A percentile compares a stretch with the other conserved stretches of the same genome.
Evolutionary conservation across 2,329 filamentous ascomycete genomes (phyloP).

Genomic region (Pseudogymnoascus sp.): DNA sequence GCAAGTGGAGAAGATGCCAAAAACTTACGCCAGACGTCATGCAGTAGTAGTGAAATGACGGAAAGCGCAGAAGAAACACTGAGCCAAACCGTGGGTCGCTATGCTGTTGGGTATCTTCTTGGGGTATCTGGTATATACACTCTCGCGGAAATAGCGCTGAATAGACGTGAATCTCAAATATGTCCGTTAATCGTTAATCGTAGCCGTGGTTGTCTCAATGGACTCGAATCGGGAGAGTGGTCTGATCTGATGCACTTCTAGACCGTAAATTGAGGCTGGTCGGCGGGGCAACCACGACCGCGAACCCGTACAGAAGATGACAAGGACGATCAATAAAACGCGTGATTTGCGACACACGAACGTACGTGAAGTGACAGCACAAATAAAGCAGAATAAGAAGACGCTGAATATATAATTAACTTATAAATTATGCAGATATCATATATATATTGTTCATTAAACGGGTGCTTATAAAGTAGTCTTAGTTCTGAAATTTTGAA

Average conservation of each 20-base stretch:
- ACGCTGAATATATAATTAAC: background rate
- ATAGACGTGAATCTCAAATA: background rate
- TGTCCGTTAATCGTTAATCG: conserved; percentile 3
- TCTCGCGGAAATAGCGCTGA: background rate
- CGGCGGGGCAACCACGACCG: background rate
- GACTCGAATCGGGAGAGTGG: background rate
- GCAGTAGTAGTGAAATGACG: background rate
- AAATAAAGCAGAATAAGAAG: background rate
- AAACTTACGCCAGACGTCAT: conserved; percentile 6
- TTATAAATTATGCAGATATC: background rate
- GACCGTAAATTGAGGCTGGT: conserved; percentile 4
- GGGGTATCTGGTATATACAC: background rate
- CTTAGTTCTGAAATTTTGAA: background rate
- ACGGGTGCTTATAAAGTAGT: background rate
- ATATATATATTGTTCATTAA: background rate
- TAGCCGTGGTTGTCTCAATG: conserved; percentile 5
- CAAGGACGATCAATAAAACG: background rate
- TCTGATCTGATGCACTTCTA: conserved; percentile 2
- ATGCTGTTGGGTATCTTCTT: background rate
- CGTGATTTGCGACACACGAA: background rate
- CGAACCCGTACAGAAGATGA: background rate
- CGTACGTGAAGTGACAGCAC: background rate
- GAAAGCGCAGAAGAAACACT: background rate
- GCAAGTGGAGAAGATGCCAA: background rate
- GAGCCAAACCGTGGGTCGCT: background rate